phyloP scores from a whole-genome alignment of 1,284 basidiomycete genomes.

The Apiotrichum gracile region DNA sequence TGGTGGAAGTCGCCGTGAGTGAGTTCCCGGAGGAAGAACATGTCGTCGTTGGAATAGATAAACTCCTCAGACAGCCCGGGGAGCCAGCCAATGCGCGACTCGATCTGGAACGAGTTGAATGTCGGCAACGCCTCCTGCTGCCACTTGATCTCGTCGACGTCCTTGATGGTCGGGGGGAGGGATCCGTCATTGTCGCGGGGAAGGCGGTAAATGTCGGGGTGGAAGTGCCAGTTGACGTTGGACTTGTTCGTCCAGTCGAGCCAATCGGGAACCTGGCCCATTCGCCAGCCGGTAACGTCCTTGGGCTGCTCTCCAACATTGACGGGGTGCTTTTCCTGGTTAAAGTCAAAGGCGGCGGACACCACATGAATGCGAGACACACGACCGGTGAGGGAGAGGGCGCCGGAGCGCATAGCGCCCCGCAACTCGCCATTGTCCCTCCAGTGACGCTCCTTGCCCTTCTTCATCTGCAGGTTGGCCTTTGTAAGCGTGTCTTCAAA shows the following conservation, averaged over 20 bases:
- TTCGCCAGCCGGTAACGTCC: slow-evolving; percentile 13
- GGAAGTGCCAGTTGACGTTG: slow-evolving; percentile 36
- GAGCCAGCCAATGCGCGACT: slow-evolving; percentile 29
- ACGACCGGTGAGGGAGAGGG: slow-evolving; percentile 17
- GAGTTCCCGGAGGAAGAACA: slow-evolving; percentile 32
- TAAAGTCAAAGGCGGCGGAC: slow-evolving; percentile 28
- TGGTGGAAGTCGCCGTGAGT: slow-evolving; percentile 32
- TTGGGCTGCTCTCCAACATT: no score
- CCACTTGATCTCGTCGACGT: slow-evolving; percentile 29
- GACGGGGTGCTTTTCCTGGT: slow-evolving; percentile 4
- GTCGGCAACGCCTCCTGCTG: slow-evolving; percentile 25
- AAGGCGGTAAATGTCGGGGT: slow-evolving; percentile 32
- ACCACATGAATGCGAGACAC: slow-evolving; percentile 32
- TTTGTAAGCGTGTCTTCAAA: not conserved
- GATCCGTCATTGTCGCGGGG: slow-evolving; percentile 28
- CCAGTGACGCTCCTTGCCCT: slow-evolving; percentile 25
- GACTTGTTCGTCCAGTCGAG: slow-evolving; percentile 26
- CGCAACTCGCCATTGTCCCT: slow-evolving; percentile 42
- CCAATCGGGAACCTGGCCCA: slow-evolving; percentile 41
- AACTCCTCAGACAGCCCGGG: slow-evolving; percentile 33
- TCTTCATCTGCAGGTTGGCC: no score
- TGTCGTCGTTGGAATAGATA: slow-evolving; percentile 41
- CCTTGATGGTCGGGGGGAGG: not conserved
- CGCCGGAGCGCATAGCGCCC: slow-evolving; percentile 32
- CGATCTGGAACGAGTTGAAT: slow-evolving; percentile 42